Evolutionary conservation across 164 flowering plant species (phyloP).

Genomic region (Liquidambar formosana): DNA sequence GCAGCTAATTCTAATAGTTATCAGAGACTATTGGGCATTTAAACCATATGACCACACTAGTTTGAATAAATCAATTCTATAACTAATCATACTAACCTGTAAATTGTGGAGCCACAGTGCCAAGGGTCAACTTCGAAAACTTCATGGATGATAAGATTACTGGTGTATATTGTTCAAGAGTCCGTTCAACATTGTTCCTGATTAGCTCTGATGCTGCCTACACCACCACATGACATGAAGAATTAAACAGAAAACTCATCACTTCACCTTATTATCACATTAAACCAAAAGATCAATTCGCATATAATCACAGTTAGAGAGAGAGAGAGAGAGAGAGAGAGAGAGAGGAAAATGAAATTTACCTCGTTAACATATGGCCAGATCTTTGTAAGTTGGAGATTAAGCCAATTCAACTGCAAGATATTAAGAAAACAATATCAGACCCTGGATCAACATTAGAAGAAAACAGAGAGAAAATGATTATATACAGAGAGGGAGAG

Average conservation of each 20-base stretch:
- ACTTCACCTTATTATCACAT: neutral
- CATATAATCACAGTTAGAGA: neutral
- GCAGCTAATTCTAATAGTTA: too few relatives aligned
- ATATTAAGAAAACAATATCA: slow-evolving; percentile 2
- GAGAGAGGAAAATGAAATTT: neutral
- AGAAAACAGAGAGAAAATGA: neutral
- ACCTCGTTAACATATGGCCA: slow-evolving; percentile 96
- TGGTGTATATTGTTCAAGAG: slow-evolving; percentile 86
- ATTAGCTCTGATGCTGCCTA: slow-evolving; percentile 98
- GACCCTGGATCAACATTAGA: neutral
- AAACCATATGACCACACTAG: neutral
- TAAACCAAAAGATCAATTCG: too few relatives aligned
- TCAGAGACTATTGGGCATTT: too few relatives aligned
- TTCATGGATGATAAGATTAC: slow-evolving; percentile 58
- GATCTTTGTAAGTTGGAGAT: slow-evolving; percentile 71
- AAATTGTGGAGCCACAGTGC: slow-evolving; percentile 95
- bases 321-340: neutral
- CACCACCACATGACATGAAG: neutral
- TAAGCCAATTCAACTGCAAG: slow-evolving; percentile 86
- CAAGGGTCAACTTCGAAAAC: slow-evolving; percentile 89
- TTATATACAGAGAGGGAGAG: neutral
- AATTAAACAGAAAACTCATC: neutral
- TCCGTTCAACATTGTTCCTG: slow-evolving; percentile 71
- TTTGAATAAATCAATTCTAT: neutral
- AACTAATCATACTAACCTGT: slow-evolving; percentile 60